Evolutionary conservation across 169 alveolate species (phyloP), one percentile per base, ranked within the genome.

Genomic region (Cystoisospora suis): DNA sequence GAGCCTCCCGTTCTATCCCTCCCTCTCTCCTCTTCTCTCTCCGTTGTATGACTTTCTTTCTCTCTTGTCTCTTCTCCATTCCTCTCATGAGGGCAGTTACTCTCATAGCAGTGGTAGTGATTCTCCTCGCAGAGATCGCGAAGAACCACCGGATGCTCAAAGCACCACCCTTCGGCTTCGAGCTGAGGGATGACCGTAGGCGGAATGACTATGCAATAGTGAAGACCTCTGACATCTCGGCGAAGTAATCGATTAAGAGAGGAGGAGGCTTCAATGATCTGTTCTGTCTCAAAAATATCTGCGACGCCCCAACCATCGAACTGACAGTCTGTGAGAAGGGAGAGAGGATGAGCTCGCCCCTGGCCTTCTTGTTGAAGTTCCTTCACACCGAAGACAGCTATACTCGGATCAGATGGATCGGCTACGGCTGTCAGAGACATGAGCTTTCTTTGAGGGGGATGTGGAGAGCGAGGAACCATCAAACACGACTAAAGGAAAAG

Each of bases 351-450:
- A 65, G 77, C 27, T 23, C 44, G 5, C 45, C 42, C 77, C 38
- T 20, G 42, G 77, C 20, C 0, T 20, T 9, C 44, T 20, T n/a
- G 5, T n/a, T 34, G 53, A n/a, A 72, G 45, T 15, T 72, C 56
- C 38, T 53, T n/a, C n/a, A 72, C 45, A 27, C 77, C 83, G 83
- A 40, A 34, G 3, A 72, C 83, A 3, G 53, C 47, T 3, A 38
- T 72, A 12, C 83, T 72, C 56, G 46, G 83, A 27, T 40, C 58
- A 12, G 83, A 4, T 1, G 53, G 56, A 38, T 34, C 56, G 9
- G 56, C 83, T 32, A 38, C 83, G 15, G 83, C 83, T 17, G 56
- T 38, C 83, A 72, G 20, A n/a, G 83, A n/a, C 83, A 72, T 72
- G 34, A 72, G 58, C 20, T 34, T 72, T n/a, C 83, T 72, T 38